These are phyloP conservation scores for Pyricularia pennisetigena DNA, from an alignment of 2,329 filamentous ascomycete species.

Conservation along the genomic window DNA sequence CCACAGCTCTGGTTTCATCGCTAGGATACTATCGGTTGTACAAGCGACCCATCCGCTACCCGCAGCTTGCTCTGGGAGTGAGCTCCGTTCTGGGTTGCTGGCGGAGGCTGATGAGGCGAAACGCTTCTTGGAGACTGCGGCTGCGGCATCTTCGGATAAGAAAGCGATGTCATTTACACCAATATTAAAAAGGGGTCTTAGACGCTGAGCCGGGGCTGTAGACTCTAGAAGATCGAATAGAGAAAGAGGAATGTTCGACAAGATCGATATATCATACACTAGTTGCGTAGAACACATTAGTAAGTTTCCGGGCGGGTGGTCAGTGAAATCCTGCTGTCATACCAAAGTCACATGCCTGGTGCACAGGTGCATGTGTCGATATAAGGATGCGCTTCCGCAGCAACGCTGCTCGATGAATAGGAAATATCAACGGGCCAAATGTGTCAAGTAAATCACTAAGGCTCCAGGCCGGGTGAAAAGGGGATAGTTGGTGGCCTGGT, in stretches of 20 bases:
- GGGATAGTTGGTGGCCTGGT: slow-evolving; percentile 57
- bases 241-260: slow-evolving; percentile 77
- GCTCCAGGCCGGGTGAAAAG: slow-evolving; percentile 79
- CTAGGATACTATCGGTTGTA: slow-evolving; percentile 88
- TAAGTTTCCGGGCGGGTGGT: slow-evolving; percentile 13
- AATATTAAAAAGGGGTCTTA: slow-evolving; percentile 82
- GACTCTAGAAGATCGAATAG: slow-evolving; percentile 60
- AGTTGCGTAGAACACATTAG: neutral
- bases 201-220: slow-evolving; percentile 50
- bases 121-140: slow-evolving; percentile 10
- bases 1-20: slow-evolving; percentile 77
- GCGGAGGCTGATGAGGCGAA: slow-evolving; percentile 7
- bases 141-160: slow-evolving; percentile 46
- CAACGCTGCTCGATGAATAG: slow-evolving; percentile 78
- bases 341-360: slow-evolving; percentile 85
- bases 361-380: slow-evolving; percentile 76
- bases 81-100: slow-evolving; percentile 14
- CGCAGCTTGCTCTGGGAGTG: slow-evolving; percentile 30
- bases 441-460: slow-evolving; percentile 66
- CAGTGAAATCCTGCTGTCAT: slow-evolving; percentile 10
- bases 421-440: slow-evolving; percentile 88
- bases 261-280: slow-evolving; percentile 92
- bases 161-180: slow-evolving; percentile 88
- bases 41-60: slow-evolving; percentile 80
- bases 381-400: slow-evolving; percentile 82